Evolutionary conservation across 176 grass and related monocot species (phyloP), one percentile per base, ranked within the genome.

Genomic region (Zoysia japonica): DNA sequence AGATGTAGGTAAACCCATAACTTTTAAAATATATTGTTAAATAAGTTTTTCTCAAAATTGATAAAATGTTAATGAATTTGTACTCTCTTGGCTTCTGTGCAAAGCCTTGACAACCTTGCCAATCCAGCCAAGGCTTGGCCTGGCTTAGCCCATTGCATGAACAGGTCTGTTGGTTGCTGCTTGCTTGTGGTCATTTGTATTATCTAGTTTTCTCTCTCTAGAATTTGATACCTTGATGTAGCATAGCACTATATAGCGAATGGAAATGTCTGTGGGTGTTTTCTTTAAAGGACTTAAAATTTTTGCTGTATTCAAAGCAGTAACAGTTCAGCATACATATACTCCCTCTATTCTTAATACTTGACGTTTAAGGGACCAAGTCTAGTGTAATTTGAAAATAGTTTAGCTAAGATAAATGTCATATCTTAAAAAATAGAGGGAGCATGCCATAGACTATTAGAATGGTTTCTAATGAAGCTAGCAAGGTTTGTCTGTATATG

Each of bases 161-260:
- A 65, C 28, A 65, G 2, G 42, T 47, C 19, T 61, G 11, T 6
- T 83, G 15, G 41, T 67, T 72, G 61, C 36, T 83, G 15, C 20
- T 67, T 72, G 61, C 36, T 15, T 20, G 43, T 39, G 8, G 40
- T 36, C 19, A 47, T n/a, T 60, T 56, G 67, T 19, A 83, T 3
- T 10, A 53, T 77, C 20, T 47, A 77, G 39, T 74, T 75, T 6
- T 49, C 13, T 51, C 3, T 20, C 65, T 77, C 7, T 63, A 43
- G 67, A 67, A 45, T 81, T 36, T 75, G n/a, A 59, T 69, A 43
- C 54, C 10, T 41, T 71, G 11, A 28, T 82, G 68, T 65, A 12
- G 47, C 35, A 15, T 9, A 9, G 6, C 7, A 60, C 7, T 60
- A 28, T 82, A 68, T 56, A 12, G 47, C 41, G 7, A 7, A 61